These are phyloP conservation scores for Bauhinia variegata DNA, from an alignment of 306 rosid genomes.

Conservation along the genomic window DNA sequence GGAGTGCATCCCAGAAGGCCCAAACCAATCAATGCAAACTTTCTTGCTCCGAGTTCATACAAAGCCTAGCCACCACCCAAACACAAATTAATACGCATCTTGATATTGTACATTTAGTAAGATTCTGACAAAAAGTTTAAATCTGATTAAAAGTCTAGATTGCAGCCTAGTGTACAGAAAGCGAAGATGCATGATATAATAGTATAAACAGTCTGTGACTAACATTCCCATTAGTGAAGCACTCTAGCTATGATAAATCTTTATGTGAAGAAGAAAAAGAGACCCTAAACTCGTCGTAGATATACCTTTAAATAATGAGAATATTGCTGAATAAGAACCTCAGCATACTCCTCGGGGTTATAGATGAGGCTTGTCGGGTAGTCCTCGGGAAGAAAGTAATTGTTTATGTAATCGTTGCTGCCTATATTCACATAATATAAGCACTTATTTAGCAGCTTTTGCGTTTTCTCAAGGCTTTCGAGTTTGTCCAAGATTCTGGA, in stretches of 20 bases:
- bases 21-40: slow-evolving; percentile 40
- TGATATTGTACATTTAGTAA: too few species aligned
- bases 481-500: slow-evolving; percentile 1
- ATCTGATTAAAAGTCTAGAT: too few species aligned
- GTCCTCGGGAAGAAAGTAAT: slow-evolving; percentile 46
- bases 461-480: slow-evolving; percentile 4
- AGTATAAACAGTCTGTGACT: too few species aligned
- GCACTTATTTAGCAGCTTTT: slow-evolving; percentile 40
- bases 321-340: slow-evolving; percentile 40
- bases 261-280: too few species aligned
- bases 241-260: too few species aligned
- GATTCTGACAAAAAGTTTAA: too few species aligned
- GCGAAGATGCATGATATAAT: too few species aligned
- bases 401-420: slow-evolving; percentile 54
- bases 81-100: not conserved
- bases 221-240: too few species aligned
- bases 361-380: slow-evolving; percentile 32
- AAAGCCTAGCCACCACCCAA: slow-evolving; percentile 34
- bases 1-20: slow-evolving; percentile 59
- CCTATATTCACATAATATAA: slow-evolving; percentile 49
- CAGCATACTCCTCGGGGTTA: slow-evolving; percentile 43
- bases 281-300: too few species aligned
- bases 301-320: slow-evolving; percentile 37
- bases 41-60: slow-evolving; percentile 54
- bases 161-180: too few species aligned